These are phyloP conservation scores for Epicoccum nigrum DNA, from an alignment of 2,329 filamentous ascomycete genomes.

Conservation along the genomic window DNA sequence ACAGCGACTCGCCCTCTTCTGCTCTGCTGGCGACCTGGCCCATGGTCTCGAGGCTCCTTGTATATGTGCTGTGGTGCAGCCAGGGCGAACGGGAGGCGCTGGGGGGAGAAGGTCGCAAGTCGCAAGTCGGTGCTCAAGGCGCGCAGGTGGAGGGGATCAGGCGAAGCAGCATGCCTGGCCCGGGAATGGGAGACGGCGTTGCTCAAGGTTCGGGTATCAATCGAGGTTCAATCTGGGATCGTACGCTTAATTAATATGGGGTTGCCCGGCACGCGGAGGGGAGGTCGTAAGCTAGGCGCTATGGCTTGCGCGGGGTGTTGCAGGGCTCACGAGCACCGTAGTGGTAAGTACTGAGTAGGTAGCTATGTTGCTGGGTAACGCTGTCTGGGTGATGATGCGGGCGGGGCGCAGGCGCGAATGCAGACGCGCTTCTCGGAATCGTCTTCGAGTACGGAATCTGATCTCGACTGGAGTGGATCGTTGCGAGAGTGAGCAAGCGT, in stretches of 20 bases:
- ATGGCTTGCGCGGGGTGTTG: constrained; percentile 23
- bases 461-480: background rate
- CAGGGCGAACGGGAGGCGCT: constrained; percentile 20
- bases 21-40: constrained; percentile 88
- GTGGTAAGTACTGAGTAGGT: too few relatives aligned
- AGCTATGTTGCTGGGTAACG: constrained; percentile 17
- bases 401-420: background rate
- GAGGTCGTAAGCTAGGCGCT: constrained; percentile 24
- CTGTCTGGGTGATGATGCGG: constrained; percentile 5
- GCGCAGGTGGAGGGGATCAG: constrained; percentile 28
- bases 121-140: constrained; percentile 33
- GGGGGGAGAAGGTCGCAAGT: constrained; percentile 13
- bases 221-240: constrained; percentile 25
- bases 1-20: constrained; percentile 77
- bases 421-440: background rate
- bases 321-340: too few relatives aligned
- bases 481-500: constrained; percentile 1
- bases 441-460: background rate
- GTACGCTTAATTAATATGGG: constrained; percentile 41
- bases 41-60: constrained; percentile 61
- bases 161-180: constrained; percentile 41
- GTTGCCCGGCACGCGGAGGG: constrained; percentile 32
- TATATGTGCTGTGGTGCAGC: constrained; percentile 17
- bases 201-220: constrained; percentile 18
- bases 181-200: constrained; percentile 16